Base-by-base conservation (phyloP, 768 basidiomycete species). In the Leccinum subtestaceum region DNA sequence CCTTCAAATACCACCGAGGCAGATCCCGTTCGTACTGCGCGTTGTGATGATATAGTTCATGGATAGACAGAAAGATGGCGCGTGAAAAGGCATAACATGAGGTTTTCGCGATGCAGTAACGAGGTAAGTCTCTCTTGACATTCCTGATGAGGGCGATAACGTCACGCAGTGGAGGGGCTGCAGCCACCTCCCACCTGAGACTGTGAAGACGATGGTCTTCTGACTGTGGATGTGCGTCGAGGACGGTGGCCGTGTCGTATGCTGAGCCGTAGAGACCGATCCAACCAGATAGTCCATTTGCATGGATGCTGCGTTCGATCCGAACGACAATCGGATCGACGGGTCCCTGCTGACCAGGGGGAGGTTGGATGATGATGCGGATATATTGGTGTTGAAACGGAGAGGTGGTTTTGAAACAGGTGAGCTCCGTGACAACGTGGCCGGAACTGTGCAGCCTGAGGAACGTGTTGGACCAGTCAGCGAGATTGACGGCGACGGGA, bases 71-170 rank as follows among this genome's bases (percentile, higher is more conserved):
- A 3, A 40, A 40, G 8, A 40, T 9, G 7, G 8, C 38, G 17
- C 38, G 38, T 1, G 38, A 7, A n/a, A 40, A 40, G 1, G 38
- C 1, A 6, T 40, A 40, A 8, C 38, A 40, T 1, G 38, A 40
- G 1, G 38, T 40, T 4, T 40, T 40, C 3, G 17, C 17, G 15
- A 40, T 3, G 8, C 17, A n/a, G 38, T n/a, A n/a, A n/a, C 17
- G 8, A 4, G 38, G 38, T 9, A 40, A 9, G 3, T 40, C 3
- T 21, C 21, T 21, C 17, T n/a, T 10, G 17, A 40, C 3, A 10
- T 0, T 0, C 0, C 0, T 4, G 17, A 40, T 40, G 38, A 40
- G 17, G 8, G 3, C 0, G 9, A n/a, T 1, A 38, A 13, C 15
- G 15, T 17, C 2, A 7, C 4, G 17, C 3, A 40, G 38, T 40